Evolutionary conservation across 2,329 filamentous ascomycete species (phyloP), one percentile per base, ranked within the genome.

Genomic region (Sphaceloma murrayae): DNA sequence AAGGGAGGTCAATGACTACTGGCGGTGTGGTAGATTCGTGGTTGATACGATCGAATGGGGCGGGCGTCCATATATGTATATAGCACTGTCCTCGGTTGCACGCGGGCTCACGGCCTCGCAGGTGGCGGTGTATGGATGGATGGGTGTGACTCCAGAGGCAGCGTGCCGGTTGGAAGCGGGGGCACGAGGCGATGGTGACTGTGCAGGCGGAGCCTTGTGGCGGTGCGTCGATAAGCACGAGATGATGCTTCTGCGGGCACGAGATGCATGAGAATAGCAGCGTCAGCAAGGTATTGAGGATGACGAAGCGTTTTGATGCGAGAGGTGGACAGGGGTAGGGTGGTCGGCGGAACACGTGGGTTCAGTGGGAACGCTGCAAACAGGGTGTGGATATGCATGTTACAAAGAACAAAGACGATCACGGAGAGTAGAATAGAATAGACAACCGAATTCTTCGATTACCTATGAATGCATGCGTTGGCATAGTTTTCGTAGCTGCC

Each of bases 391-490:
- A 39, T 3, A 22, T 11, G 22, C 24, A 17, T 24, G 24, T 27
- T n/a, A 13, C 3, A 18, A 14, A n/a, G 36, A 40, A 40, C 36
- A 40, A 40, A 40, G 36, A 40, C 22, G 21, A 29, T 14, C 36
- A 40, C 36, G 22, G 14, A 19, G 22, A 4, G n/a, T 18, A 16
- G 13, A 14, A 40, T 14, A 19, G 16, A 29, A 18, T 13, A 22
- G 26, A 40, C 36, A 40, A 30, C 36, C 36, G 36, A n/a, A 17
- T 40, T 40, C 36, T 40, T 40, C 19, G n/a, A 40, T 30, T 30
- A 27, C 24, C 24, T 16, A 29, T 29, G 24, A 29, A 22, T 40
- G 36, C 36, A 40, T 40, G 36, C 36, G 30, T 40, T 22, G n/a
- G 36, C 36, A 40, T 30, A 16, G 36, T 29, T 13, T 40, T 29